These are phyloP conservation scores for Xylariomycetidae sp. DNA, from an alignment of 2,329 filamentous ascomycete species.

Conservation along the genomic window DNA sequence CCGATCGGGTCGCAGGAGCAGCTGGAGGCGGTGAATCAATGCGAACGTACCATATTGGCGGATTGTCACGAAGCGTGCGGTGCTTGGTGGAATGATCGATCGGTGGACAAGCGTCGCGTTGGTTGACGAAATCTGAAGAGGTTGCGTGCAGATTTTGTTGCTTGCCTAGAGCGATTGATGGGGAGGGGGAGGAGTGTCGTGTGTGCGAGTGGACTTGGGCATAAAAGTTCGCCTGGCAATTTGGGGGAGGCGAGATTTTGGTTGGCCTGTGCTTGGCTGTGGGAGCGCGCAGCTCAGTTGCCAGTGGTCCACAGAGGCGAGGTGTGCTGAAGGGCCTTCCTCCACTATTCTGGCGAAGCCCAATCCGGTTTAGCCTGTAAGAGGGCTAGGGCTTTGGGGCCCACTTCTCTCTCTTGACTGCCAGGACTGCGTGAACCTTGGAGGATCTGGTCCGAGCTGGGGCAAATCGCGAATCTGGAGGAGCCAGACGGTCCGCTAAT, in stretches of 20 bases:
- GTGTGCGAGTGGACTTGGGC: slow-evolving; percentile 35
- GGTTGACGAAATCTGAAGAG: slow-evolving; percentile 47
- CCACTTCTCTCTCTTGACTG: slow-evolving; percentile 6
- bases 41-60: slow-evolving; percentile 63
- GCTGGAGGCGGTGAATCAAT: slow-evolving; percentile 6
- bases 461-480: neutral
- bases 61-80: slow-evolving; percentile 37
- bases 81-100: slow-evolving; percentile 28
- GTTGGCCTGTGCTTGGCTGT: slow-evolving; percentile 11
- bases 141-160: slow-evolving; percentile 41
- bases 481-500: too few species aligned
- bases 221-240: slow-evolving; percentile 33
- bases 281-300: too few species aligned
- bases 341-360: slow-evolving; percentile 11
- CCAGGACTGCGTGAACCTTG: too few species aligned
- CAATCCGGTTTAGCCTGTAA: slow-evolving; percentile 18
- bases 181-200: slow-evolving; percentile 40
- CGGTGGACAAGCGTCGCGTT: slow-evolving; percentile 41
- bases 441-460: slow-evolving; percentile 7
- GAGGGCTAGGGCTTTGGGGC: slow-evolving; percentile 26
- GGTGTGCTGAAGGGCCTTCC: slow-evolving; percentile 8
- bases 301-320: slow-evolving; percentile 13
- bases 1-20: slow-evolving; percentile 5
- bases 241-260: slow-evolving; percentile 21
- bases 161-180: slow-evolving; percentile 37